phyloP scores from a whole-genome alignment of 768 basidiomycete species.

The Melanogaster broomeanus region DNA sequence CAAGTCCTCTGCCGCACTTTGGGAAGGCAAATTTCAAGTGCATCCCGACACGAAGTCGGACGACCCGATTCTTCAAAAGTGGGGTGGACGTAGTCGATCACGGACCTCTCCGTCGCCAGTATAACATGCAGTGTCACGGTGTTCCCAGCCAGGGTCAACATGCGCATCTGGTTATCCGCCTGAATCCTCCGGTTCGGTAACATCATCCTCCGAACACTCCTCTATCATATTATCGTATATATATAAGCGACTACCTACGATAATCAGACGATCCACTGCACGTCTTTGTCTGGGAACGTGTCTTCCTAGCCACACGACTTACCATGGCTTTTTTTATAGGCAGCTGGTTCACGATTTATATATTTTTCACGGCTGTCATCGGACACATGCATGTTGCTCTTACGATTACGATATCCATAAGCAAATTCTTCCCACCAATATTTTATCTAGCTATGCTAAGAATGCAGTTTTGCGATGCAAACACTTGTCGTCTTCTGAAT shows the following conservation, averaged over 20 bases:
- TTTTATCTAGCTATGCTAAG: not conserved
- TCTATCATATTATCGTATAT: not conserved
- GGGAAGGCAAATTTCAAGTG: conserved; percentile 83
- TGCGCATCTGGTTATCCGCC: no score
- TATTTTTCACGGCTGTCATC: conserved; percentile 2
- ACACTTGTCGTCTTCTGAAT: no score
- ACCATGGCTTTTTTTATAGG: no score
- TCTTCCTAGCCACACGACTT: not conserved
- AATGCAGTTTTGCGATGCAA: no score
- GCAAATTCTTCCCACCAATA: not conserved
- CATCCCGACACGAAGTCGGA: conserved; percentile 85
- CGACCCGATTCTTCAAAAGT: conserved; percentile 48
- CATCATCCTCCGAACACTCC: no score
- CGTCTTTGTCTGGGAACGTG: not conserved
- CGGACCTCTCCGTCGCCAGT: conserved; percentile 17
- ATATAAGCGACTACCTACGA: not conserved
- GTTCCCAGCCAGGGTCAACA: no score
- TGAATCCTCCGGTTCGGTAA: not conserved
- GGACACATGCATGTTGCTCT: no score
- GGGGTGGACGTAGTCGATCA: conserved; percentile 22
- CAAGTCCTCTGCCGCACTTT: conserved; percentile 76
- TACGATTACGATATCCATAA: not conserved
- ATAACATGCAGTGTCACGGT: conserved; percentile 10
- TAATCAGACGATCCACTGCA: not conserved
- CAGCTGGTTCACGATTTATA: not conserved